Percentiles rank a stretch among this genome's conserved stretches.
Evolutionary conservation across 2,329 filamentous ascomycete species (phyloP).

Genomic region (Beauveria asiatica): DNA sequence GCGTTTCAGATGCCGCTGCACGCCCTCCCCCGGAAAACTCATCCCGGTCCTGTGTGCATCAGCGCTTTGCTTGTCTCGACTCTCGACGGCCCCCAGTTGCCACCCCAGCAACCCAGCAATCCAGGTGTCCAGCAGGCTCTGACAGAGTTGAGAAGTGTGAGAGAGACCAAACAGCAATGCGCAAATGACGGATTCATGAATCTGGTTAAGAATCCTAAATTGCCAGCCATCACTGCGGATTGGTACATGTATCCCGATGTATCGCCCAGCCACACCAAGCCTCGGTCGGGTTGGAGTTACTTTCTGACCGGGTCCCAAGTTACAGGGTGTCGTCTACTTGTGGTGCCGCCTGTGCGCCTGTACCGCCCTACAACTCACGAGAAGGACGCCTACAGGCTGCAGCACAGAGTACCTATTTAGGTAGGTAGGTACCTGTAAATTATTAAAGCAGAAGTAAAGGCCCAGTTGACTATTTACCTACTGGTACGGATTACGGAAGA

Average conservation of each 20-base stretch:
- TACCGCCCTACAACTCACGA: not conserved
- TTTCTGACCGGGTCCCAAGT: not conserved
- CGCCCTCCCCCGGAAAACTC: not conserved
- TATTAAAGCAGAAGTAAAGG: too few species aligned
- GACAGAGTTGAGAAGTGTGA: too few species aligned
- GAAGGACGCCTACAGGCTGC: not conserved
- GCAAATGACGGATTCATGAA: too few species aligned
- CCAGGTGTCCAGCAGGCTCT: too few species aligned
- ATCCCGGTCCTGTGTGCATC: conserved; percentile 19
- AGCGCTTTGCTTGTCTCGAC: conserved; percentile 21
- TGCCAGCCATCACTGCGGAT: too few species aligned
- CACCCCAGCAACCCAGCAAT: not conserved
- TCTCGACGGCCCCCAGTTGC: conserved; percentile 12
- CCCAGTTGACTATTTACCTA: not conserved
- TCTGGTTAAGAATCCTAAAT: too few species aligned
- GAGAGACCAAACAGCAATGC: too few species aligned
- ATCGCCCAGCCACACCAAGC: not conserved
- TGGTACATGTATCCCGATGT: not conserved
- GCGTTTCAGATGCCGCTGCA: not conserved
- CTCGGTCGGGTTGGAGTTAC: not conserved
- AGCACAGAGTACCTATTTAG: too few species aligned
- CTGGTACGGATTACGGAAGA: too few species aligned
- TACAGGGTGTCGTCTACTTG: not conserved
- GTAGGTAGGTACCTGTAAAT: too few species aligned
- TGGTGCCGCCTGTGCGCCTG: not conserved